Conservation (phyloP, 208 protist species). For the Trichomonas gallinae region DNA sequence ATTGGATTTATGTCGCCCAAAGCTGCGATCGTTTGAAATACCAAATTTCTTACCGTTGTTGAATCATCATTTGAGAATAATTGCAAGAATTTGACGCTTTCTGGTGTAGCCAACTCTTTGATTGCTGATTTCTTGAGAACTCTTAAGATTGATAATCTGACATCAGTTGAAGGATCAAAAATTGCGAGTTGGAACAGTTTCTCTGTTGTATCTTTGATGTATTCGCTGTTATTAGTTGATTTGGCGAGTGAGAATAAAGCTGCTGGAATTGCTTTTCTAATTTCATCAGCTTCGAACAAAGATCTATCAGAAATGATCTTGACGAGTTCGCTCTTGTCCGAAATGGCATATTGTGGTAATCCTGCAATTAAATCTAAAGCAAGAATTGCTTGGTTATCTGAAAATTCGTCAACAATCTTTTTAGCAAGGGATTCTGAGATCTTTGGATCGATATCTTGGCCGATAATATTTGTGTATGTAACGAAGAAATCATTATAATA, state of each 20-base stretch:
- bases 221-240: neutral
- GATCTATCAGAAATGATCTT: neutral
- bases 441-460: neutral
- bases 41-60: neutral
- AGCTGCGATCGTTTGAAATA: neutral
- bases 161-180: neutral
- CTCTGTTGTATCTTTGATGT: neutral
- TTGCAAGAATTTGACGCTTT: neutral
- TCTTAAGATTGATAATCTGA: neutral
- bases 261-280: neutral
- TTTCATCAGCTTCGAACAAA: neutral
- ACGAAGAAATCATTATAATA: neutral
- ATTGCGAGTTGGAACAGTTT: neutral
- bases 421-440: neutral
- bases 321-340: neutral
- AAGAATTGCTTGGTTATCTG: neutral
- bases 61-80: conserved; percentile 15
- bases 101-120: neutral
- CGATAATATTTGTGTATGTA: neutral
- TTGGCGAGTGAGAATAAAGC: neutral
- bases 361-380: neutral
- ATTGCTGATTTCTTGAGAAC: neutral
- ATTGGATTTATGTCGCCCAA: neutral
- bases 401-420: neutral
- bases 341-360: neutral